Percentiles rank a stretch among this genome's conserved stretches.
These are phyloP conservation scores for Plantago ovata DNA, from an alignment of 257 asterid species.

Conservation along the genomic window DNA sequence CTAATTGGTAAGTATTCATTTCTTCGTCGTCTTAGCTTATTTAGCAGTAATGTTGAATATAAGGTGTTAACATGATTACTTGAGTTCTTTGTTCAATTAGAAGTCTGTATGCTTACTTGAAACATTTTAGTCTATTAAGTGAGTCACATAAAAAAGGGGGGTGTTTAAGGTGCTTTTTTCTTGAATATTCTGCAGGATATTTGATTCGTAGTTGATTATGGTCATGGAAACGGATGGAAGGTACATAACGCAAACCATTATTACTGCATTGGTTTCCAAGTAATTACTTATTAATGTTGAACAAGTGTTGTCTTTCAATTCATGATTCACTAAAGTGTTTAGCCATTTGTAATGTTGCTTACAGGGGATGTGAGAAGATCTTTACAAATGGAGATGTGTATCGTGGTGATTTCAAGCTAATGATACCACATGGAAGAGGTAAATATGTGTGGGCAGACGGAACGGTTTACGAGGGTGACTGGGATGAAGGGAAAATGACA, in stretches of 20 bases:
- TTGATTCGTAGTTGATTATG: constrained; percentile 14
- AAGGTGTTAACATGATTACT: too few relatives aligned
- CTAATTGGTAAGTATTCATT: too few relatives aligned
- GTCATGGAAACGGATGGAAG: constrained; percentile 44
- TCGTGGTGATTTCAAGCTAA: constrained; percentile 50
- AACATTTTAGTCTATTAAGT: too few relatives aligned
- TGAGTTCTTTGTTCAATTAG: too few relatives aligned
- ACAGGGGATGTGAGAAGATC: constrained; percentile 47
- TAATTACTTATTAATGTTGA: not conserved
- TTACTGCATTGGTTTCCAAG: not conserved
- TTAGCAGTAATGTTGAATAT: too few relatives aligned
- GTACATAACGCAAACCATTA: constrained; percentile 20
- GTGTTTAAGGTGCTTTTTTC: constrained; percentile 17
- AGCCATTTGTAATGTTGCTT: constrained; percentile 23
- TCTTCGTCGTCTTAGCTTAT: too few relatives aligned
- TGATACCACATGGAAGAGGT: constrained; percentile 73
- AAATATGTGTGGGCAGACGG: constrained; percentile 88
- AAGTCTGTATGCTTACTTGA: too few relatives aligned
- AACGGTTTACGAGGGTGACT: constrained; percentile 78
- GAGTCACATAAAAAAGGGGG: not conserved
- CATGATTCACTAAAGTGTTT: constrained; percentile 1
- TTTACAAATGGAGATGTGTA: constrained; percentile 78
- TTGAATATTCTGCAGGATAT: constrained; percentile 30
- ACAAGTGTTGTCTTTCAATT: not conserved
- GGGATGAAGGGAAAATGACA: constrained; percentile 89